Conservation (phyloP, 2,329 filamentous ascomycete species). For the Didymella pinodella region DNA sequence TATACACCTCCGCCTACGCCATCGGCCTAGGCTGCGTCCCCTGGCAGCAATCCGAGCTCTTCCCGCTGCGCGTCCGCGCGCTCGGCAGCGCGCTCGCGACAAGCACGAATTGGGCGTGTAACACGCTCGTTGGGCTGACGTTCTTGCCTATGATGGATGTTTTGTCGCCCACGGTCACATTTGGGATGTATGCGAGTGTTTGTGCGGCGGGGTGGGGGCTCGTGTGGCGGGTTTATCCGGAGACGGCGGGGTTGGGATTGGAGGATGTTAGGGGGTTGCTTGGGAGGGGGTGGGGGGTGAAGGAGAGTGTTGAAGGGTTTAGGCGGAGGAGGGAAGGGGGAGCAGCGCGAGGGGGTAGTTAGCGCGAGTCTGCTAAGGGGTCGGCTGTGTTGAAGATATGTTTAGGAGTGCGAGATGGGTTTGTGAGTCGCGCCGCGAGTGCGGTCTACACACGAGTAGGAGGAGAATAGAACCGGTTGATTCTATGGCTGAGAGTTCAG, state of each 20-base stretch:
- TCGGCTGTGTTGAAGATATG: too few relatives aligned
- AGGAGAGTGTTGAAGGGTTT: slow-evolving; percentile 40
- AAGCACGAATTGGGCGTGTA: slow-evolving; percentile 86
- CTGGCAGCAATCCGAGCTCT: slow-evolving; percentile 95
- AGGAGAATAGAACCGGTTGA: too few relatives aligned
- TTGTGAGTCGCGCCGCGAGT: too few relatives aligned
- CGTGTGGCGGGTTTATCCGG: slow-evolving; percentile 81
- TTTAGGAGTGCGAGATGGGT: too few relatives aligned
- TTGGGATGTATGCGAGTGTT: slow-evolving; percentile 77
- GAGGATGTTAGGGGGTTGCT: slow-evolving; percentile 81
- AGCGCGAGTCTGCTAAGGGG: too few relatives aligned
- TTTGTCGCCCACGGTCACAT: slow-evolving; percentile 77
- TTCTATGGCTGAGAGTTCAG: too few relatives aligned
- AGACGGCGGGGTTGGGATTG: slow-evolving; percentile 81
- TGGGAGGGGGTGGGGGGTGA: slow-evolving; percentile 74
- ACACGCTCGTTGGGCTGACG: slow-evolving; percentile 84
- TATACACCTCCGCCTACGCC: slow-evolving; percentile 87
- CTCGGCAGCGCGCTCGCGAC: slow-evolving; percentile 77
- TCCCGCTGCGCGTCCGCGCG: slow-evolving; percentile 77
- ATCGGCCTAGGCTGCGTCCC: slow-evolving; percentile 90
- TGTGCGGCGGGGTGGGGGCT: slow-evolving; percentile 72
- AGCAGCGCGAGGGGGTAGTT: too few relatives aligned
- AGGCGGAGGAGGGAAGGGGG: background rate
- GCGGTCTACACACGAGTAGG: too few relatives aligned
- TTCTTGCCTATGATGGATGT: slow-evolving; percentile 88